Percentiles rank a stretch among this genome's conserved stretches.
Evolutionary conservation across 345 rosid species (phyloP).

Genomic region (Angophora floribunda): DNA sequence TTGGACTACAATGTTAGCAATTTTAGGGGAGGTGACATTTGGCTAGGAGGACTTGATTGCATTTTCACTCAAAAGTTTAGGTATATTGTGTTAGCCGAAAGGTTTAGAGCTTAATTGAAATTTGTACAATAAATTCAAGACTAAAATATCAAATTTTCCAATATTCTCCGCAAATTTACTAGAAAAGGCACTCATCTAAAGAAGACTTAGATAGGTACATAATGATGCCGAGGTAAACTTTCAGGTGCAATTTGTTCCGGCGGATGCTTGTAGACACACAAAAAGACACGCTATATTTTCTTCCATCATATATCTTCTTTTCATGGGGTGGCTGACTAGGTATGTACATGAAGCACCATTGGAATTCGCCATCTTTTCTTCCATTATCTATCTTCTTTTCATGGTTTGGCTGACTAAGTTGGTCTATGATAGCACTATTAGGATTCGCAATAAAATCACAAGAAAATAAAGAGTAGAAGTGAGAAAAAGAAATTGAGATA

Average conservation of each 20-base stretch:
- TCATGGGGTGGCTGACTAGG: background rate
- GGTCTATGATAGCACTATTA: no score
- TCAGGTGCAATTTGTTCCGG: background rate
- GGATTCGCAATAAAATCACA: no score
- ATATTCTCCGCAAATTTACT: background rate
- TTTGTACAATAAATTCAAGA: background rate
- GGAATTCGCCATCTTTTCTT: no score
- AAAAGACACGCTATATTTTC: background rate
- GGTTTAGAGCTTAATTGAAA: background rate
- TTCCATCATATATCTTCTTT: background rate
- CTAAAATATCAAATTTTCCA: background rate
- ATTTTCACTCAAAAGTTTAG: no score
- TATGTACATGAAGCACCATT: no score
- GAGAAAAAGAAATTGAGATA: no score
- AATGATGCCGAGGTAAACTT: background rate
- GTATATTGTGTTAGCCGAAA: background rate
- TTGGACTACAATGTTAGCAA: background rate
- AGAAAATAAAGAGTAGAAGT: no score
- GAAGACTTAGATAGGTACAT: background rate
- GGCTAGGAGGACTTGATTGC: background rate
- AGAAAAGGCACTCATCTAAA: background rate
- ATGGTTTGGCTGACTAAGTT: no score
- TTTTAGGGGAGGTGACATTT: background rate
- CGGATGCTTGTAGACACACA: background rate
- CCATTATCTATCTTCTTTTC: no score